phyloP scores from a whole-genome alignment of 2,329 filamentous ascomycete genomes.

The Xylariaceae sp. region DNA sequence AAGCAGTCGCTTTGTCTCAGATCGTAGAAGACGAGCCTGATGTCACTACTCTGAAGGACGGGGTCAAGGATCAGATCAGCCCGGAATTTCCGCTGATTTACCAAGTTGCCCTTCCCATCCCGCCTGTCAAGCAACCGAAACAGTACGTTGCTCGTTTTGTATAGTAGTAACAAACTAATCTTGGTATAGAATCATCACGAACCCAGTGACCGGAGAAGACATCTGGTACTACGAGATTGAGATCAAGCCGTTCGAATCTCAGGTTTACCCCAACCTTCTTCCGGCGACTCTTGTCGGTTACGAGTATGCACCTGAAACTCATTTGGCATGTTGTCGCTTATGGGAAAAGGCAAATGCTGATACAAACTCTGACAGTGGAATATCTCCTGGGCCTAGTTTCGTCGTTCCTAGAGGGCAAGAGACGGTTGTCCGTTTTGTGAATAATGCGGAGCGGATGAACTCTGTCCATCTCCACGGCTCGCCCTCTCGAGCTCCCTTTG shows the following conservation, averaged over 20 bases:
- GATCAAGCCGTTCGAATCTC: conserved; percentile 25
- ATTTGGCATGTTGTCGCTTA: no score
- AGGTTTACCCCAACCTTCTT: conserved; percentile 35
- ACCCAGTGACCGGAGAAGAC: conserved; percentile 31
- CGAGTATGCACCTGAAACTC: conserved; percentile 26
- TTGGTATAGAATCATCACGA: conserved; percentile 28
- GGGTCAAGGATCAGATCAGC: not conserved
- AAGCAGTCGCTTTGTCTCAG: conserved; percentile 16
- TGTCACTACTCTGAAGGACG: conserved; percentile 3
- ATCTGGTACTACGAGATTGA: conserved; percentile 40
- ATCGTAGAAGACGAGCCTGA: conserved; percentile 20
- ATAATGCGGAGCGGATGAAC: conserved; percentile 41
- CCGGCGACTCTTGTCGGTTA: conserved; percentile 41
- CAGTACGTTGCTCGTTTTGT: conserved; percentile 30
- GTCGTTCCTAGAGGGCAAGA: conserved; percentile 45
- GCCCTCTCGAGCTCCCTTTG: conserved; percentile 44
- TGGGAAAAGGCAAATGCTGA: no score
- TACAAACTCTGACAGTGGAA: conserved; percentile 30
- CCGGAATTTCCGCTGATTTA: conserved; percentile 15
- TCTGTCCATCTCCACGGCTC: conserved; percentile 55
- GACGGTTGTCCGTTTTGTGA: conserved; percentile 51
- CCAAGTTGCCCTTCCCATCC: conserved; percentile 38
- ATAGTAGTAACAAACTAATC: not conserved
- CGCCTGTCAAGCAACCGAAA: conserved; percentile 39
- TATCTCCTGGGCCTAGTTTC: conserved; percentile 51